Conservation (phyloP, 1,284 basidiomycete genomes). For the Retiboletus fuscus region DNA sequence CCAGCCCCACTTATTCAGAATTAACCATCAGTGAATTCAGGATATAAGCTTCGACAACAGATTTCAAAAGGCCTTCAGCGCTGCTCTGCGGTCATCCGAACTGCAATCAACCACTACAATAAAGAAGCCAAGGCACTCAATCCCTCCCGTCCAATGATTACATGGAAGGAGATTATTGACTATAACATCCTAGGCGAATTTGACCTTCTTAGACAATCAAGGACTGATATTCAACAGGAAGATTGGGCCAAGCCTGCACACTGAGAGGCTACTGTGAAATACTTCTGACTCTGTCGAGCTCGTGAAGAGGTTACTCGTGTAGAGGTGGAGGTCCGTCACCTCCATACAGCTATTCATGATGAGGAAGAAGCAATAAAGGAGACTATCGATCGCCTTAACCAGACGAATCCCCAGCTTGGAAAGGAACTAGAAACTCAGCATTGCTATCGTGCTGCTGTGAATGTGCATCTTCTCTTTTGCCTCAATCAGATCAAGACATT, state of each 20-base stretch:
- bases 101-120: neutral
- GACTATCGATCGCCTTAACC: neutral
- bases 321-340: neutral
- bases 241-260: constrained; percentile 3
- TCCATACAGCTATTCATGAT: neutral
- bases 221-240: neutral
- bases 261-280: neutral
- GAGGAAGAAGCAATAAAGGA: neutral
- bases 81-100: neutral
- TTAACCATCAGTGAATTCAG: neutral
- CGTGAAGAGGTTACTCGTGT: neutral
- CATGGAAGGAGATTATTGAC: neutral
- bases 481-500: neutral
- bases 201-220: neutral
- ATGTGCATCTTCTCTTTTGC: neutral
- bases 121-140: neutral
- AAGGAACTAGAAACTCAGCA: neutral
- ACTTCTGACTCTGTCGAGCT: neutral
- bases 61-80: neutral
- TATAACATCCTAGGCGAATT: neutral
- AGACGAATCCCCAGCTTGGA: neutral
- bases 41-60: neutral
- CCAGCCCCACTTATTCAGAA: neutral
- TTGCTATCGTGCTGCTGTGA: neutral
- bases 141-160: neutral